phyloP scores from a whole-genome alignment of 495 filamentous ascomycete species.

The Aspergillus wentii region DNA sequence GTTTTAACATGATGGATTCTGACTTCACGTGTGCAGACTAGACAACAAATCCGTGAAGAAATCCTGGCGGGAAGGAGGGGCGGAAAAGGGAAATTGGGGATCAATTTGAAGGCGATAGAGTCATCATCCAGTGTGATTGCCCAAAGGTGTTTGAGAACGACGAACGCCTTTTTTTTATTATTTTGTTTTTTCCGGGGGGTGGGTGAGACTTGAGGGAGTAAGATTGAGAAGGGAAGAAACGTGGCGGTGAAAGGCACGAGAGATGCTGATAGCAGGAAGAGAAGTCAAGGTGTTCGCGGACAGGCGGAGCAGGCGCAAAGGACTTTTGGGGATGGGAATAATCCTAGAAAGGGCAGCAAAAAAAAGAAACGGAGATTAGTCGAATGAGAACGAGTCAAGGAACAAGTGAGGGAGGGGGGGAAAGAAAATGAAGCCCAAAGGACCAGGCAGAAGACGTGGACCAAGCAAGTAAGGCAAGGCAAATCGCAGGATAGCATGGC shows the following conservation, averaged over 20 bases:
- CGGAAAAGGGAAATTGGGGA: background rate
- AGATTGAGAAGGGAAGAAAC: background rate
- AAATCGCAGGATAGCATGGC: too few species aligned
- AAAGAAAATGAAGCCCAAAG: slow-evolving; percentile 1
- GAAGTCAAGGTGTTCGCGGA: too few species aligned
- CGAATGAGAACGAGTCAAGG: background rate
- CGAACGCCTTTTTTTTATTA: too few species aligned
- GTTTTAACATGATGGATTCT: slow-evolving; percentile 18
- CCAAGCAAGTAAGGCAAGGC: slow-evolving; percentile 1
- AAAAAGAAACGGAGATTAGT: background rate
- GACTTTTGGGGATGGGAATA: too few species aligned
- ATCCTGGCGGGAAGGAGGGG: background rate
- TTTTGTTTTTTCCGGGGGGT: too few species aligned
- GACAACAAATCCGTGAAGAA: background rate
- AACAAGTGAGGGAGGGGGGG: slow-evolving; percentile 1
- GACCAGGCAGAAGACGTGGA: background rate
- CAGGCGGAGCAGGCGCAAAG: too few species aligned
- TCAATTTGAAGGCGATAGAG: slow-evolving; percentile 1
- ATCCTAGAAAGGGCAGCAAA: too few species aligned
- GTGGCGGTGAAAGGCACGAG: background rate
- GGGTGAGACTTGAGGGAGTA: background rate
- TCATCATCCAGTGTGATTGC: background rate
- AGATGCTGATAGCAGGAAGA: too few species aligned
- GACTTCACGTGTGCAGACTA: background rate
- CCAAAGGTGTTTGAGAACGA: too few species aligned